Percentiles rank a stretch among this genome's conserved stretches.
Conservation (phyloP, 176 grass and related monocot genomes). For the Oryza longistaminata region DNA sequence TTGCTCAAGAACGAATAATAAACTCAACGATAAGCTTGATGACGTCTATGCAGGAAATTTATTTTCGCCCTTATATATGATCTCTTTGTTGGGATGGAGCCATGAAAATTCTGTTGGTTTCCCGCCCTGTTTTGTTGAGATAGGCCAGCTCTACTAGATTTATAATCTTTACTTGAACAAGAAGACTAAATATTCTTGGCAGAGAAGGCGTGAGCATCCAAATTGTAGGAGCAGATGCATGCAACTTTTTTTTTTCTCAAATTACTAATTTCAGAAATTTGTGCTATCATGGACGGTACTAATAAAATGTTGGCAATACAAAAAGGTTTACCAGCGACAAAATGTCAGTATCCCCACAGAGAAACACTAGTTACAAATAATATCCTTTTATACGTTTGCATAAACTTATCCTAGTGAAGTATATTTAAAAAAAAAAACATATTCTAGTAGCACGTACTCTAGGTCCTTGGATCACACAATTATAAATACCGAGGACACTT, state of each 20-base stretch:
- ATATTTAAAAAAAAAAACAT: neutral
- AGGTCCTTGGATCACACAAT: neutral
- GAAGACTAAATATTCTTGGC: constrained; percentile 24
- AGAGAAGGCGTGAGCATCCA: neutral
- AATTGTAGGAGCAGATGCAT: neutral
- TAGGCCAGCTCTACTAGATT: neutral
- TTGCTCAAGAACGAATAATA: neutral
- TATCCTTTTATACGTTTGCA: neutral
- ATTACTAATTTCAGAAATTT: neutral
- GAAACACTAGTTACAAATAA: neutral
- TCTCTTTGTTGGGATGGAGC: neutral
- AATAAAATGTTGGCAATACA: neutral
- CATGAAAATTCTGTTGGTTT: neutral
- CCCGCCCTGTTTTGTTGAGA: neutral
- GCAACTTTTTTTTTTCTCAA: neutral
- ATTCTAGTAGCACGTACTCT: neutral
- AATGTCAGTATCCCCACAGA: neutral
- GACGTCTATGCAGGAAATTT: neutral
- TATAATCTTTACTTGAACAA: constrained; percentile 14
- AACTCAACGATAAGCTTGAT: neutral
- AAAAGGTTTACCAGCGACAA: neutral
- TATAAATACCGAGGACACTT: neutral
- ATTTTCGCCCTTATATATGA: neutral
- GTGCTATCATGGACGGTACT: neutral
- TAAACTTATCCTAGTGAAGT: neutral